Base-by-base conservation (phyloP, 306 rosid species). In the Castanea mollissima region DNA sequence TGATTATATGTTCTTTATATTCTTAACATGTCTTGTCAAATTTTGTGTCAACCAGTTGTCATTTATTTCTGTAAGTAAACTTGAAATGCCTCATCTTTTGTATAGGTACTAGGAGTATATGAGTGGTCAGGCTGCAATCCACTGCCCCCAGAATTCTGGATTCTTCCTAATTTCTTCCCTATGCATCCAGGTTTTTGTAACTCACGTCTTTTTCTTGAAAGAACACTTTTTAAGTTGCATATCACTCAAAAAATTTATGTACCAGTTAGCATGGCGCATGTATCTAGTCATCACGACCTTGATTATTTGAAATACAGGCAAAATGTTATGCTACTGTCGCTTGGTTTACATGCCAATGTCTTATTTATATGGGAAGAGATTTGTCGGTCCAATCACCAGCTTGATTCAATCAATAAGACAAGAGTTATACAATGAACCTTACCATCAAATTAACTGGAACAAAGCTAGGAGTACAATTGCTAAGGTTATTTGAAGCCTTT, bases 121-220 rank as follows among this genome's bases (percentile, higher is more conserved):
- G 97, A 92, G 55, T 90, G 97, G 97, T 68, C 74, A 32, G 97
- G 97, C 41, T 86, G 89, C 83, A 92, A 90, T 70, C 94, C 97
- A 63, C 73, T 90, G 74, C 94, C 94, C 32, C 97, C 97, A 2
- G 97, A 90, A 79, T 85, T 92, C 13, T 92, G 94, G 97, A 81
- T 92, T 83, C 80, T 92, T 14, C 94, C 94, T 23, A 73, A 77
- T 18, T 51, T 71, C 55, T 44, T 11, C 11, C 90, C 94, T 20
- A 31, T 88, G 76, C 92, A 91, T 88, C 94, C 97, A 79, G 89
- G 92, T 90, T 23, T 55, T 74, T 13, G 38, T 4, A 2, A 35
- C 16, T 12, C 6, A 59, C 18, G 23, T 8, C 7, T 74, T 5
- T 4, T n/a, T 41, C 5, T 3, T 57, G 5, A 4, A 27, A 62